Evolutionary conservation across 306 rosid species (phyloP).

Genomic region (Quercus suber): DNA sequence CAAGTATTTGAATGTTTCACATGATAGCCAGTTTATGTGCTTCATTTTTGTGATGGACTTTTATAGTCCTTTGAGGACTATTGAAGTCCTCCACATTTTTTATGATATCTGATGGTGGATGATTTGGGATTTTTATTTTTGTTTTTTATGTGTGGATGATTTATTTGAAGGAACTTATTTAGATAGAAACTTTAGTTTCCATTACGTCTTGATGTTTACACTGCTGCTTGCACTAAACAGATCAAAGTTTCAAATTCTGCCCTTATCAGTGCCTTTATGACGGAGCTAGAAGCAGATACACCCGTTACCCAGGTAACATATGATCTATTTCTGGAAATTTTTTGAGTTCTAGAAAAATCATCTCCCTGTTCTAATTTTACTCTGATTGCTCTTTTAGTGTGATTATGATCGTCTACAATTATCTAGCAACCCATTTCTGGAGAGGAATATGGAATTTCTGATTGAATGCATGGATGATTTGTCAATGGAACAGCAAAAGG

Average conservation of each 20-base stretch:
- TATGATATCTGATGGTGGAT: not conserved
- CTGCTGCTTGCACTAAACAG: conserved; percentile 35
- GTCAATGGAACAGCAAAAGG: conserved; percentile 95
- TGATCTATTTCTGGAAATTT: conserved; percentile 8
- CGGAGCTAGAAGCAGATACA: conserved; percentile 81
- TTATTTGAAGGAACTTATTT: not conserved
- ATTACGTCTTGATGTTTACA: conserved; percentile 13
- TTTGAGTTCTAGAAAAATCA: conserved; percentile 11
- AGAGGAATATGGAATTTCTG: conserved; percentile 88
- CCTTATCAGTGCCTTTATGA: conserved; percentile 95
- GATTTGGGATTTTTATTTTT: not conserved
- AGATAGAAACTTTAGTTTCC: conserved; percentile 7
- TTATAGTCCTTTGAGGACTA: not conserved
- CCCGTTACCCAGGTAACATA: conserved; percentile 81
- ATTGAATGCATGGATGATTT: conserved; percentile 97
- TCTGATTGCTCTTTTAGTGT: conserved; percentile 48
- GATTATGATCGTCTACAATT: conserved; percentile 90
- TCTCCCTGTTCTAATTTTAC: conserved; percentile 13
- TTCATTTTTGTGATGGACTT: not conserved
- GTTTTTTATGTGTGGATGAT: not conserved
- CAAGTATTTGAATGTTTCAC: not conserved
- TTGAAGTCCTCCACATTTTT: not conserved
- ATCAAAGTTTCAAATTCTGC: conserved; percentile 96
- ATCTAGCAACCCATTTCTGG: conserved; percentile 80
- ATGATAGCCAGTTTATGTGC: not conserved